Base-by-base conservation (phyloP, 805 yeast species). In the Suhomyces faveliae region DNA sequence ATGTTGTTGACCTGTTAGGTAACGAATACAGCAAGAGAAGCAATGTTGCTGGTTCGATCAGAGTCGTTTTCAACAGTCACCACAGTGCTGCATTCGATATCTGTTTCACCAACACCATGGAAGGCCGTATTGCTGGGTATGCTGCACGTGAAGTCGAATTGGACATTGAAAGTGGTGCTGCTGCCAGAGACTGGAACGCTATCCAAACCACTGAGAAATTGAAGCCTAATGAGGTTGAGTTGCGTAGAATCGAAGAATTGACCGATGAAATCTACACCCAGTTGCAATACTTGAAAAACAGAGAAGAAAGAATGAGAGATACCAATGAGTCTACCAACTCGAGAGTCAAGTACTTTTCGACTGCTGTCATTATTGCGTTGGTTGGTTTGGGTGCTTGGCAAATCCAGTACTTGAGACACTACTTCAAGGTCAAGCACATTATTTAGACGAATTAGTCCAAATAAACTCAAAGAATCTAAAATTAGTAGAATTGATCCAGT, bases 181-280 rank as follows among this genome's bases (percentile, higher is more conserved):
- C 90, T 60, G 99, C 98, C 37, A 85, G 98, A 69, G 98, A 94
- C 72, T 94, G 98, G 97, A 89, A 90, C 64, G 89, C 90, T 20
- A 76, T 91, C 53, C 97, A 91, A 74, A 91, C 96, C 41, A 80
- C 87, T 40, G 98, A 94, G 68, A 89, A 89, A 66, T 83, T 94
- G 67, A 88, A 87, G 70, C 98, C 99, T 4, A 81, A 86, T 43
- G 99, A 94, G 70, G 84, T 91, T 48, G 95, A 89, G 60, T 77
- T 94, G 66, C 85, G 94, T 68, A 84, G 86, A 65, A 78, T 92
- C 49, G 92, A 89, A 67, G 96, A 87, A 64, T 69, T 89, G 69
- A 81, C 95, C 42, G 86, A 81, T 56, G 98, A 94, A 73, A 80
- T 94, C 59, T 78, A 77, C 50, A 74, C 72, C 51, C 96, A 91